Evolutionary conservation across 441 rosid genomes (phyloP), one percentile per base, ranked within the genome.

Genomic region (Euphorbia corollata): DNA sequence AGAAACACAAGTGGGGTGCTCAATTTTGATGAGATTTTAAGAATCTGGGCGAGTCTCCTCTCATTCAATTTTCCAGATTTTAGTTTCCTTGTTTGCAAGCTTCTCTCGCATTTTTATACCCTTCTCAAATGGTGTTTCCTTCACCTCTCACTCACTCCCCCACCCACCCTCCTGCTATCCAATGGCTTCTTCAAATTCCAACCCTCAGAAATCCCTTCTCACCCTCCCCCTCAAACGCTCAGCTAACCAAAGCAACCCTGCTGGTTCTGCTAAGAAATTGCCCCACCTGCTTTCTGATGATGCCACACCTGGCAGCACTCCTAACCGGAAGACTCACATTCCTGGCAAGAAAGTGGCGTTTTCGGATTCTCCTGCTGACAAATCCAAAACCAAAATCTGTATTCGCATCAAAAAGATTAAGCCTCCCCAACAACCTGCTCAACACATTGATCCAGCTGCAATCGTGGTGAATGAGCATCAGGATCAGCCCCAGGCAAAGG

Each of bases 191-290:
- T 81, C 87, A 57, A 36, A 79, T 30, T 69, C 72, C 68, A 89
- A 86, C 58, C 72, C 90, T 16, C 90, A 82, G 8, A 64, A 74
- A 56, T 88, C 86, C 34, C 91, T 87, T 50, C 96, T 84, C 19
- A 90, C 87, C 74, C 87, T 86, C 63, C 73, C 88, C 5, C 84
- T 86, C 9, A 82, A 79, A 69, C 86, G 96, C 93, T 77, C 86
- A 16, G 72, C 78, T 80, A 82, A 82, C 73, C 79, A 74, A 55
- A 3, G 92, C 12, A 84, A 73, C 62, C 73, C 69, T 41, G 68
- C 79, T 22, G 70, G 74, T 53, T 70, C 75, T 22, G 59, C 71
- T 34, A 76, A 59, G 22, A 80, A 78, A 72, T 75, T 82, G 39
- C 79, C 86, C 4, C 82, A 59, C 15, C 51, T 65, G 4, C 83